These are phyloP conservation scores for Cucurbita pepo DNA, from an alignment of 306 rosid genomes.

Conservation along the genomic window DNA sequence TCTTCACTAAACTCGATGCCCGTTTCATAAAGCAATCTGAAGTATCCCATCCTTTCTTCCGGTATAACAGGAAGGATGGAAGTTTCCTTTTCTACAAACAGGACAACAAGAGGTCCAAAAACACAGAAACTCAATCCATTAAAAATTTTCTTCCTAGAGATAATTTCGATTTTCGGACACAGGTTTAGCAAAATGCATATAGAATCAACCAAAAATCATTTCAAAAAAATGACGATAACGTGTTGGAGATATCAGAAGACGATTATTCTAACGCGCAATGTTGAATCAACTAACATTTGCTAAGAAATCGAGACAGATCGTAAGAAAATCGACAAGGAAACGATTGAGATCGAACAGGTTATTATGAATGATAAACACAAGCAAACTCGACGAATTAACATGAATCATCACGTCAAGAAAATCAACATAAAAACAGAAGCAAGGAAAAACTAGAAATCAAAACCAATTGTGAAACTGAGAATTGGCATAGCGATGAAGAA, in stretches of 20 bases:
- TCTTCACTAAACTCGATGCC: constrained; percentile 23
- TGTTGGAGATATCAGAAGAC: neutral
- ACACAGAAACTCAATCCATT: neutral
- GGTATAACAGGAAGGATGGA: neutral
- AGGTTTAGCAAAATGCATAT: neutral
- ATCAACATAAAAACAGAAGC: neutral
- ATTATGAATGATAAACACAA: neutral
- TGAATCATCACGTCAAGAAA: neutral
- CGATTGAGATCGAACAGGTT: neutral
- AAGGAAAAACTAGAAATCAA: neutral
- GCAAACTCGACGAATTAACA: neutral
- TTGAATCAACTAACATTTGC: neutral
- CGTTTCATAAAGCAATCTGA: constrained; percentile 5
- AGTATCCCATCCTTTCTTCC: constrained; percentile 24
- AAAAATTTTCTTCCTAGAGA: neutral
- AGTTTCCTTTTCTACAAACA: neutral
- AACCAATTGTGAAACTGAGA: neutral
- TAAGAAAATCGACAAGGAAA: neutral
- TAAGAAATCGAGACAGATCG: neutral
- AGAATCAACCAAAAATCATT: neutral
- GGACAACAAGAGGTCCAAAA: neutral
- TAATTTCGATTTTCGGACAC: neutral
- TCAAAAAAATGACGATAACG: neutral
- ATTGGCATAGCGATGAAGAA: neutral
- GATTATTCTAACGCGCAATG: neutral